phyloP scores from a whole-genome alignment of 169 alveolate species.

The Perkinsus olseni region DNA sequence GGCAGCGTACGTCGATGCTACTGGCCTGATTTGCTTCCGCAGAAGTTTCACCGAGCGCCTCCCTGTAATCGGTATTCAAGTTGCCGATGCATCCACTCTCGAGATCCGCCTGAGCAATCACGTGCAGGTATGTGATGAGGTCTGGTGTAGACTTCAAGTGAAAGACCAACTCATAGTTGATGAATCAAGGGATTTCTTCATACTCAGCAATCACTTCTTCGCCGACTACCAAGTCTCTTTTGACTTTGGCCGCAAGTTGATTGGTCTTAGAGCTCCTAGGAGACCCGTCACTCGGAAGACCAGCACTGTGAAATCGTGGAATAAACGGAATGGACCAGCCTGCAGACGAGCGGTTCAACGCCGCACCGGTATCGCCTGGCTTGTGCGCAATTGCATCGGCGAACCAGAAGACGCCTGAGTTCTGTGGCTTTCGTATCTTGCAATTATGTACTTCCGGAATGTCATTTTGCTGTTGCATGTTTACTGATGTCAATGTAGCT shows the following conservation, averaged over 20 bases:
- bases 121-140: background rate
- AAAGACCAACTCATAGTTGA: background rate
- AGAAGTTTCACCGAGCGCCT: background rate
- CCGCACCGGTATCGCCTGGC: too few species aligned
- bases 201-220: background rate
- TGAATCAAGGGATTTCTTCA: background rate
- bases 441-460: too few species aligned
- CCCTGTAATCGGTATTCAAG: background rate
- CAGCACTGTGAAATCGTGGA: too few species aligned
- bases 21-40: background rate
- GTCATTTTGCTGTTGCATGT: too few species aligned
- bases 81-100: background rate
- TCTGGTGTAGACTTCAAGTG: background rate
- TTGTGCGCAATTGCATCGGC: too few species aligned
- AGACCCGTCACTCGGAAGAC: background rate
- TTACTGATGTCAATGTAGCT: too few species aligned
- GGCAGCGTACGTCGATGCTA: too few species aligned
- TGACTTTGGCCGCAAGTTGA: background rate
- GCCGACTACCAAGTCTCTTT: background rate
- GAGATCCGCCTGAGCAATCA: background rate
- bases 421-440: too few species aligned
- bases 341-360: too few species aligned
- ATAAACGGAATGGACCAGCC: too few species aligned
- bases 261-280: background rate
- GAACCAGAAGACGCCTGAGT: too few species aligned